These are phyloP conservation scores for Plasmodium inui DNA, from an alignment of 169 alveolate genomes.

Conservation along the genomic window DNA sequence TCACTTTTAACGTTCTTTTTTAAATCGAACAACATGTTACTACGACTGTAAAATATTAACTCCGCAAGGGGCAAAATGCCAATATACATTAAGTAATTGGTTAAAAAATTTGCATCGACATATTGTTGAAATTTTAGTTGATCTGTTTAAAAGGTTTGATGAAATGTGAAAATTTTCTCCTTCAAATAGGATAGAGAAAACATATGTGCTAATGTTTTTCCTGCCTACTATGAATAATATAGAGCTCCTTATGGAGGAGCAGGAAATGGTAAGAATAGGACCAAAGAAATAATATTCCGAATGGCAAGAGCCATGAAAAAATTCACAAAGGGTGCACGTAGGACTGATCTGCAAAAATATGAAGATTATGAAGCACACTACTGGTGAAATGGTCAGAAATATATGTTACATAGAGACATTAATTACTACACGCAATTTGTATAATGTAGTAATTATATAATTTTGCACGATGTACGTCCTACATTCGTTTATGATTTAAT, in stretches of 20 bases:
- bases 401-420: background rate
- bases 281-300: background rate
- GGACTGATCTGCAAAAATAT: background rate
- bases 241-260: background rate
- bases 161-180: background rate
- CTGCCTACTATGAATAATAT: background rate
- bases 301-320: background rate
- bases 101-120: background rate
- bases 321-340: background rate
- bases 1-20: background rate
- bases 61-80: background rate
- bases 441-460: background rate
- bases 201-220: background rate
- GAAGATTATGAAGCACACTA: background rate
- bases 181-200: background rate
- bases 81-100: background rate
- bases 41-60: background rate
- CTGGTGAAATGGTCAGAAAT: background rate
- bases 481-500: background rate
- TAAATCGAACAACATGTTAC: background rate
- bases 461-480: background rate
- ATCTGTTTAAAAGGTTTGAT: background rate
- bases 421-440: background rate
- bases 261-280: background rate
- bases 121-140: background rate